Evolutionary conservation across 305 asterid species (phyloP), one percentile per base, ranked within the genome.

Genomic region (Vinca major): DNA sequence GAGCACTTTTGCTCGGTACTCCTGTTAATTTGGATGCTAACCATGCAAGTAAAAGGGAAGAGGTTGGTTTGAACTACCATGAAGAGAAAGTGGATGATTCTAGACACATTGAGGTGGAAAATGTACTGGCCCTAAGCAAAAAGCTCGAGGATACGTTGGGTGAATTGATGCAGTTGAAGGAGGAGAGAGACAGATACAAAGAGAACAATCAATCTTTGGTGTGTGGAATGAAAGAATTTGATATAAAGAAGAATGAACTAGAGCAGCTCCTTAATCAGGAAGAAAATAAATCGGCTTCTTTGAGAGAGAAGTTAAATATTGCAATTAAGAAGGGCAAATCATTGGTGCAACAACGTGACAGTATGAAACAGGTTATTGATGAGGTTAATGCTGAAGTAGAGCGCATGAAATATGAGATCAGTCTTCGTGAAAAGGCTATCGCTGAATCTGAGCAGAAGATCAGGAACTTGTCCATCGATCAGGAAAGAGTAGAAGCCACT

Each of bases 281-380:
- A 81, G 96, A 91, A 75, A 94, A 84, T 63, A 89, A 84, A 80
- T 83, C 93, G 45, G 80, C 93, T 81, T 85, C 96, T 73, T 78
- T 88, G 71, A 88, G 92, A 79, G 99, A 94, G 81, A 94, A 91
- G 80, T 80, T 94, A 79, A 89, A 88, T 76, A 82, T 86, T 68
- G 99, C 99, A 4, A 97, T 94, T 64, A 82, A 93, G 77, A 94
- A 89, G 79, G 99, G 99, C 21, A 94, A 91, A 87, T 91, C 93
- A 53, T 78, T 94, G 84, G 93, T 94, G 71, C 96, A 94, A 77
- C 95, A 82, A 69, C 83, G 97, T 55, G 99, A 89, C 77, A 84
- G 85, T 78, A 81, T 89, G 95, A 91, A 94, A 84, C 88, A 91
- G 83, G 77, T 70, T 70, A 86, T 88, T 68, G 93, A 89, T 74